phyloP scores from a whole-genome alignment of 2,329 filamentous ascomycete genomes.

The Orbilia blumenaviensis region DNA sequence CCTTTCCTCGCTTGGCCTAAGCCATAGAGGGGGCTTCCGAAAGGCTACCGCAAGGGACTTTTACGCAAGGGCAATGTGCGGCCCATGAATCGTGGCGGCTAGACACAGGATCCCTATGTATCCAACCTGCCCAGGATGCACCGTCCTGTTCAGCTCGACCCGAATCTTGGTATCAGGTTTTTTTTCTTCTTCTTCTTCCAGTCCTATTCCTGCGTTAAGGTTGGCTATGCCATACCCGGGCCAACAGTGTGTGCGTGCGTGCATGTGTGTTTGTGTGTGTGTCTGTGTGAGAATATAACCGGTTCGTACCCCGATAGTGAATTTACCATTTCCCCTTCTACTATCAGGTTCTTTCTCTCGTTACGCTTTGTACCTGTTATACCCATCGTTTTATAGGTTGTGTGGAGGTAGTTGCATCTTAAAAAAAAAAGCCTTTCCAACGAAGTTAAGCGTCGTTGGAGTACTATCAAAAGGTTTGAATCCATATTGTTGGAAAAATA shows the following conservation, averaged over 20 bases:
- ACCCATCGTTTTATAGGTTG: background rate
- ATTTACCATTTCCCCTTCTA: constrained; percentile 1
- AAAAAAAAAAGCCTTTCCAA: background rate
- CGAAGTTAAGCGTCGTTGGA: background rate
- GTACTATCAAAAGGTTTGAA: background rate
- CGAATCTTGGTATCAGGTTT: background rate
- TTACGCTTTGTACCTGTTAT: background rate
- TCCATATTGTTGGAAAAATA: background rate
- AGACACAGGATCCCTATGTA: constrained; percentile 3
- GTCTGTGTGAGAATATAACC: constrained; percentile 35
- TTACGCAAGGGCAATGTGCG: constrained; percentile 31
- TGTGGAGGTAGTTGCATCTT: constrained; percentile 2
- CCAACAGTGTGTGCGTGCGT: background rate
- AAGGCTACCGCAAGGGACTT: constrained; percentile 3
- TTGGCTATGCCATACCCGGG: background rate
- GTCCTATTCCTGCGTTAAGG: background rate
- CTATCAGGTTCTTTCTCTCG: constrained; percentile 18
- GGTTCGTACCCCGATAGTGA: constrained; percentile 4
- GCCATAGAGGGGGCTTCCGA: constrained; percentile 11
- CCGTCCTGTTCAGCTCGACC: constrained; percentile 18
- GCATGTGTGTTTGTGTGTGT: background rate
- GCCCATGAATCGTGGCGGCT: constrained; percentile 25
- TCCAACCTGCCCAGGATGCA: constrained; percentile 9
- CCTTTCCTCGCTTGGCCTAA: constrained; percentile 15
- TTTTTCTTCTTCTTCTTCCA: background rate